Percentiles rank a stretch among this genome's conserved stretches.
Conservation (phyloP, 441 rosid genomes). For the Pelargonium cotyledonis region DNA sequence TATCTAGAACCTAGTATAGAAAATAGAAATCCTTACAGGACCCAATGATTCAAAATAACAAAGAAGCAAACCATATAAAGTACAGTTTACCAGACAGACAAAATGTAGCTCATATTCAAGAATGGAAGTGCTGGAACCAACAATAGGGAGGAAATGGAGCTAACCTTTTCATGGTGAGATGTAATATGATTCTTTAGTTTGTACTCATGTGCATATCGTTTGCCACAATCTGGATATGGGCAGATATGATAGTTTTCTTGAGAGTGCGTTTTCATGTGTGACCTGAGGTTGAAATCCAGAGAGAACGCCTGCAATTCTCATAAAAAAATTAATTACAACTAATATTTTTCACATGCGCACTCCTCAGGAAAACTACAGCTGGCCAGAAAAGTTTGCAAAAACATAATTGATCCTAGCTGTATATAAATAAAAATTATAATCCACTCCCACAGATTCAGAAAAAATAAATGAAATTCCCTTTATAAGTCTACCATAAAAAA, state of each 20-base stretch:
- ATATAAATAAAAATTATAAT: too few species aligned
- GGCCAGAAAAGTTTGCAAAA: too few species aligned
- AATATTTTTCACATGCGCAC: too few species aligned
- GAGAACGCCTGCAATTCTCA: constrained; percentile 78
- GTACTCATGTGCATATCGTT: constrained; percentile 98
- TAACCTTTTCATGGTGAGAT: constrained; percentile 81
- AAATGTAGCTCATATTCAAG: background rate
- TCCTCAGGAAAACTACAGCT: too few species aligned
- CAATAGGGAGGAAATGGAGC: constrained; percentile 6
- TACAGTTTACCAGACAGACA: background rate
- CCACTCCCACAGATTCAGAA: too few species aligned
- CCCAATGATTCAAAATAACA: background rate
- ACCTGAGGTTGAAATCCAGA: constrained; percentile 88
- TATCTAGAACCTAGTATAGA: too few species aligned
- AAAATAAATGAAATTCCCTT: too few species aligned
- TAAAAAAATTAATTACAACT: background rate
- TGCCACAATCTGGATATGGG: constrained; percentile 83
- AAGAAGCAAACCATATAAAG: background rate
- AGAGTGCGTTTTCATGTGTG: constrained; percentile 97
- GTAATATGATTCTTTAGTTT: constrained; percentile 83
- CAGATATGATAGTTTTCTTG: constrained; percentile 96
- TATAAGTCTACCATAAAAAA: too few species aligned
- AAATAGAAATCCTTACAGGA: background rate
- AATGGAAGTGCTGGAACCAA: too few species aligned
- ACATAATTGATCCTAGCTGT: too few species aligned